These are phyloP conservation scores for Cladophialophora immunda DNA, from an alignment of 2,329 filamentous ascomycete species.

Conservation along the genomic window DNA sequence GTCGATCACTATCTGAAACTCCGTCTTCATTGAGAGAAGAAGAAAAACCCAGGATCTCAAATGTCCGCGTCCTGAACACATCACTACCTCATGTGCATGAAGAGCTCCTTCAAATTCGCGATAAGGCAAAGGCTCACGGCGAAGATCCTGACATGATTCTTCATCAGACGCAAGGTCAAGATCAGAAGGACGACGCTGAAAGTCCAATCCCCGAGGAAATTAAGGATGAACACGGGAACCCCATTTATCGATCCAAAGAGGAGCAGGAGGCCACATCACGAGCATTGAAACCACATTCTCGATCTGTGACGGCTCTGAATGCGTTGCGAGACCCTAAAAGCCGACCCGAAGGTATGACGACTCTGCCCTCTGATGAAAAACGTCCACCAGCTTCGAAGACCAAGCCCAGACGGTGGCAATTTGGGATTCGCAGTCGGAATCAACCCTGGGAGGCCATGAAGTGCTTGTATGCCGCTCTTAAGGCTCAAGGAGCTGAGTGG, in stretches of 20 bases:
- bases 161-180: slow-evolving; percentile 29
- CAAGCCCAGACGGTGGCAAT: slow-evolving; percentile 93
- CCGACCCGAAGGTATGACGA: slow-evolving; percentile 65
- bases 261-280: slow-evolving; percentile 84
- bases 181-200: slow-evolving; percentile 34
- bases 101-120: slow-evolving; percentile 77
- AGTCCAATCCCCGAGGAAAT: slow-evolving; percentile 42
- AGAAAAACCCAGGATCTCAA: slow-evolving; percentile 72
- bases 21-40: slow-evolving; percentile 42
- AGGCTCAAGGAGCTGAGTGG: slow-evolving; percentile 89
- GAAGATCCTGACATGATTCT: slow-evolving; percentile 42
- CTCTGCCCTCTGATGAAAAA: slow-evolving; percentile 57
- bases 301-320: slow-evolving; percentile 74
- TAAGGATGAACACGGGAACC: slow-evolving; percentile 40
- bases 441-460: slow-evolving; percentile 92
- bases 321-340: slow-evolving; percentile 61
- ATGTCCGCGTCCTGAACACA: slow-evolving; percentile 89
- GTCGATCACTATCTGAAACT: slow-evolving; percentile 41
- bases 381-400: slow-evolving; percentile 51
- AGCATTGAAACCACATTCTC: slow-evolving; percentile 84
- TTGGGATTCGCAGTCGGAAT: slow-evolving; percentile 94
- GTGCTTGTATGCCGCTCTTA: slow-evolving; percentile 91
- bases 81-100: slow-evolving; percentile 90
- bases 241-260: slow-evolving; percentile 57
- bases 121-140: slow-evolving; percentile 59